Evolutionary conservation across 257 asterid genomes (phyloP).

Genomic region (Nicotiana benthamiana): DNA sequence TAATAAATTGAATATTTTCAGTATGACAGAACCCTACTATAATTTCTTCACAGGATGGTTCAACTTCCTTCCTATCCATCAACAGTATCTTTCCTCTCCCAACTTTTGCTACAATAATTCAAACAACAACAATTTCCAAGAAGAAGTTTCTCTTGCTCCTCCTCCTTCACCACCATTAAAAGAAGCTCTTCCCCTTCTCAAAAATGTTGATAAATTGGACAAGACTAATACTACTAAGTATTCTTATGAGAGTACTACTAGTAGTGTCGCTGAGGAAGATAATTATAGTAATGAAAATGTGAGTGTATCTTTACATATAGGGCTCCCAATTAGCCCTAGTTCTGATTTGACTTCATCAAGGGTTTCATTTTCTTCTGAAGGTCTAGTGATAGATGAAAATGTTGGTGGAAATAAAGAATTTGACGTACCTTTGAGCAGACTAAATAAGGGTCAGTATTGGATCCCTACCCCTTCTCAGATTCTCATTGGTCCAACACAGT

Average conservation of each 20-base stretch:
- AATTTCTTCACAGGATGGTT: slow-evolving; percentile 44
- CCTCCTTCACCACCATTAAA: slow-evolving; percentile 22
- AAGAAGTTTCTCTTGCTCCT: background rate
- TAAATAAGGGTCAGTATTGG: slow-evolving; percentile 76
- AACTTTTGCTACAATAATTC: background rate
- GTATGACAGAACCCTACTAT: slow-evolving; percentile 55
- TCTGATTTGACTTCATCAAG: slow-evolving; percentile 19
- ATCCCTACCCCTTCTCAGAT: slow-evolving; percentile 76
- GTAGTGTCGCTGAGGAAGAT: slow-evolving; percentile 1
- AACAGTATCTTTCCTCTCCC: slow-evolving; percentile 6
- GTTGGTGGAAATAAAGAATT: slow-evolving; percentile 12
- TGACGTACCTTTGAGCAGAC: slow-evolving; percentile 42
- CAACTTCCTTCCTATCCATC: slow-evolving; percentile 47
- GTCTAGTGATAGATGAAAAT: background rate
- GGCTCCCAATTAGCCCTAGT: slow-evolving; percentile 59
- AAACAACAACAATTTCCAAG: background rate
- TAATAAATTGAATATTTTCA: background rate
- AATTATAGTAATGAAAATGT: slow-evolving; percentile 10
- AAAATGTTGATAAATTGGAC: slow-evolving; percentile 13
- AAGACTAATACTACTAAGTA: background rate
- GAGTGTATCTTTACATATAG: slow-evolving; percentile 50
- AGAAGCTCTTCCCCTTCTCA: slow-evolving; percentile 76
- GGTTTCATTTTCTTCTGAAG: slow-evolving; percentile 7
- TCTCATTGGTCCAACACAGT: slow-evolving; percentile 79
- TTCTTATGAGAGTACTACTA: slow-evolving; percentile 7